These are phyloP conservation scores for Solanum gandarillasii DNA, from an alignment of 257 asterid genomes.

Conservation along the genomic window DNA sequence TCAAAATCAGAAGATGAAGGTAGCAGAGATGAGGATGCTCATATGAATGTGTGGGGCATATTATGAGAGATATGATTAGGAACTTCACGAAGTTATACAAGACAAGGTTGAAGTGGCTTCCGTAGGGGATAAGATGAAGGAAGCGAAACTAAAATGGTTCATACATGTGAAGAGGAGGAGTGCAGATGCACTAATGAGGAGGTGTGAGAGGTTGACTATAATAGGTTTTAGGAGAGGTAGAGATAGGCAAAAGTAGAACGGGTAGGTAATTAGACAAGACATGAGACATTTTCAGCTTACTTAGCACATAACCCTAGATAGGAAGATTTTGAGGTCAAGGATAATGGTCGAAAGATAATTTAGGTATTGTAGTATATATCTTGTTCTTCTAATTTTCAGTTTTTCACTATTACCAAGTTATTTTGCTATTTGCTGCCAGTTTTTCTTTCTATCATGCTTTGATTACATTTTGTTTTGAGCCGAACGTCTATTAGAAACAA, in stretches of 20 bases:
- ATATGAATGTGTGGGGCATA: not conserved
- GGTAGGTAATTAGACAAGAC: not conserved
- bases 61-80: not conserved
- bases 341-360: not conserved
- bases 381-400: not conserved
- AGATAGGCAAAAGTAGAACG: not conserved
- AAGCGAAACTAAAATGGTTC: not conserved
- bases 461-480: not conserved
- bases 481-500: not conserved
- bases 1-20: not conserved
- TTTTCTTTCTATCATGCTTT: not conserved
- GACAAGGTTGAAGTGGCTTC: not conserved
- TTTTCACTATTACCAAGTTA: not conserved
- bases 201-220: not conserved
- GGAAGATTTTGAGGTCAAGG: not conserved
- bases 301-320: not conserved
- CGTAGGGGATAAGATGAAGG: not conserved
- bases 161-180: not conserved
- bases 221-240: not conserved
- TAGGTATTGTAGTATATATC: not conserved
- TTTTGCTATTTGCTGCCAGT: not conserved
- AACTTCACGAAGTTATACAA: not conserved
- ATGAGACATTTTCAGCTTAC: not conserved
- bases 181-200: too few species aligned
- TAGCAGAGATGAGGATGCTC: not conserved